Percentiles rank a stretch among this genome's conserved stretches.
Evolutionary conservation across 2,329 filamentous ascomycete species (phyloP).

Genomic region (Cladophialophora psammophila): DNA sequence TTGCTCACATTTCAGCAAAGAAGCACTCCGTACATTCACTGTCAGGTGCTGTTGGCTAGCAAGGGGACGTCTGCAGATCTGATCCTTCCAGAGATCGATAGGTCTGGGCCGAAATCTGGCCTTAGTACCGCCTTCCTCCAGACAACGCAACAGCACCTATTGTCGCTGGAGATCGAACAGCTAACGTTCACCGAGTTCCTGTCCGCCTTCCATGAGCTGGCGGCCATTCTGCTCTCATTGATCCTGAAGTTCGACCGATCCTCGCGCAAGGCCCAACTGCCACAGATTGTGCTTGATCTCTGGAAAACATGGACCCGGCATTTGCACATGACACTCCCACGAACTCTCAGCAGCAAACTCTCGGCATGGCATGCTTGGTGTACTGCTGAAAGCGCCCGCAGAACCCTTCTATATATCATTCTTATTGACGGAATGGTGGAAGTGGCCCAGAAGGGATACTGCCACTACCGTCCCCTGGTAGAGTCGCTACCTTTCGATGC

Average conservation of each 20-base stretch:
- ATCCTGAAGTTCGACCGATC: constrained; percentile 19
- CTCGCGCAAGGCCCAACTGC: constrained; percentile 5
- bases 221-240: constrained; percentile 24
- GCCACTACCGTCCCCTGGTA: constrained; percentile 35
- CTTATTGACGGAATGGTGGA: constrained; percentile 32
- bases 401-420: constrained; percentile 30
- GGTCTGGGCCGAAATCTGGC: background rate
- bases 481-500: constrained; percentile 37
- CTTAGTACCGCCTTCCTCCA: constrained; percentile 1
- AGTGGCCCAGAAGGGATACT: constrained; percentile 28
- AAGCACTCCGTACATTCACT: constrained; percentile 35
- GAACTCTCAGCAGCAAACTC: constrained; percentile 24
- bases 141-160: constrained; percentile 7
- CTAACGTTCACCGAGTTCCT: constrained; percentile 27
- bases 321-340: constrained; percentile 27
- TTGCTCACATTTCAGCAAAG: constrained; percentile 26
- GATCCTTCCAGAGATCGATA: background rate
- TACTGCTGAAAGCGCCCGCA: constrained; percentile 34
- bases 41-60: constrained; percentile 17
- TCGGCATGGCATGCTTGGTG: constrained; percentile 37
- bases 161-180: constrained; percentile 19
- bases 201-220: constrained; percentile 29
- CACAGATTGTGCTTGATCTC: constrained; percentile 17
- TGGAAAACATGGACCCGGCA: constrained; percentile 28
- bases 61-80: background rate